Conservation (phyloP, 495 filamentous ascomycete species). For the Chaetomium cochliodes region DNA sequence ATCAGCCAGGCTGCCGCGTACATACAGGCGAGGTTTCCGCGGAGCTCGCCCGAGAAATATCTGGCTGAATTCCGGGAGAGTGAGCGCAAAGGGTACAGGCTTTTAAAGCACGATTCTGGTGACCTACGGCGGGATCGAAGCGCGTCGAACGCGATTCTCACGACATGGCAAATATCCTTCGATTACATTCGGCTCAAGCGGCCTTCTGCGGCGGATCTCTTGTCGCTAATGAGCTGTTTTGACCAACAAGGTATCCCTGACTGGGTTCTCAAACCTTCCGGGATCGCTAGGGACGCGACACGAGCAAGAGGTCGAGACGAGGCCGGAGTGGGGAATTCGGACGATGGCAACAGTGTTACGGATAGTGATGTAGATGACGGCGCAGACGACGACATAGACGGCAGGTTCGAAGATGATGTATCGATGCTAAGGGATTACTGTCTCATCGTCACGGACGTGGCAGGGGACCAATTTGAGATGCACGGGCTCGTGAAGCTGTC, state of each 20-base stretch:
- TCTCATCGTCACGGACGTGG: constrained; percentile 39
- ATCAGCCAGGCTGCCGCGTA: too few species aligned
- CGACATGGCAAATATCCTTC: constrained; percentile 40
- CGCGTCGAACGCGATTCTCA: constrained; percentile 33
- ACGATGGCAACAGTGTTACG: background rate
- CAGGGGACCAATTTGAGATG: constrained; percentile 34
- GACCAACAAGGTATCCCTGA: constrained; percentile 43
- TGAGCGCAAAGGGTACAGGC: constrained; percentile 31
- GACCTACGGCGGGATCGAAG: constrained; percentile 34
- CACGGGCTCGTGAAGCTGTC: constrained; percentile 49
- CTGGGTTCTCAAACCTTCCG: constrained; percentile 18
- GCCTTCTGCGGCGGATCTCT: constrained; percentile 35
- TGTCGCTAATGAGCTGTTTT: constrained; percentile 49
- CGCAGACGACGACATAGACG: background rate
- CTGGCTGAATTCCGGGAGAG: constrained; percentile 16
- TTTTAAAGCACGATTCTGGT: constrained; percentile 33
- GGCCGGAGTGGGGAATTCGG: background rate
- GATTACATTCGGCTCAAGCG: constrained; percentile 23
- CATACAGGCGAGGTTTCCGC: too few species aligned
- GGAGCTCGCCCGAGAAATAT: too few species aligned
- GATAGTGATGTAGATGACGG: background rate
- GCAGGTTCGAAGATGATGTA: constrained; percentile 47
- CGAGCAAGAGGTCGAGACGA: background rate
- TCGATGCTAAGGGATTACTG: constrained; percentile 41
- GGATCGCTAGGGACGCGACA: background rate